A percentile compares a stretch with the other conserved stretches of the same genome.
Evolutionary conservation across 495 filamentous ascomycete genomes (phyloP).

Genomic region (Echria macrotheca): DNA sequence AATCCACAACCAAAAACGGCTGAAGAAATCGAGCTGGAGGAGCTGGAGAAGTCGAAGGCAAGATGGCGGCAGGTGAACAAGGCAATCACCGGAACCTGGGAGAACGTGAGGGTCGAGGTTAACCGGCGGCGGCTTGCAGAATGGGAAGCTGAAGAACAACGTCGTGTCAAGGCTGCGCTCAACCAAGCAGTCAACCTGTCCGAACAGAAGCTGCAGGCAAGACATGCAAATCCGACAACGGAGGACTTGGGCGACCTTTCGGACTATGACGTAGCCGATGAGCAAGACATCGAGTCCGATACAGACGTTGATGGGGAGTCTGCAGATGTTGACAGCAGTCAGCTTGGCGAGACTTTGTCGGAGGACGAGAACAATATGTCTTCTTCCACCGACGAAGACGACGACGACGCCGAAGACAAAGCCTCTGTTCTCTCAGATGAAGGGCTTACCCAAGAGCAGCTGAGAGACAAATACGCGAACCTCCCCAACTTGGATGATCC

Average conservation of each 20-base stretch:
- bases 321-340: conserved; percentile 27
- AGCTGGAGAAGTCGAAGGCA: conserved; percentile 42
- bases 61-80: conserved; percentile 63
- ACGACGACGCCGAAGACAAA: conserved; percentile 53
- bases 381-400: conserved; percentile 22
- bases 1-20: conserved; percentile 67
- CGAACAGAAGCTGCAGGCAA: conserved; percentile 50
- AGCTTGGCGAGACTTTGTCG: too few relatives aligned
- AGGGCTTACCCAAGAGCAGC: conserved; percentile 69
- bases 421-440: conserved; percentile 61
- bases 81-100: conserved; percentile 70
- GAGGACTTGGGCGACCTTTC: conserved; percentile 39
- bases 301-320: conserved; percentile 46
- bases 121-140: conserved; percentile 64
- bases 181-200: conserved; percentile 77
- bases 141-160: conserved; percentile 84
- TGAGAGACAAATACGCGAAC: conserved; percentile 71
- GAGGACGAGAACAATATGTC: conserved; percentile 72
- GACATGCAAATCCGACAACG: conserved; percentile 38
- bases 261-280: conserved; percentile 19
- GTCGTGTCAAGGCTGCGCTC: conserved; percentile 70
- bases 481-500: conserved; percentile 40
- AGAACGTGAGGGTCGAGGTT: conserved; percentile 69
- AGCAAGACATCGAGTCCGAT: conserved; percentile 40
- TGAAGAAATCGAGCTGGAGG: conserved; percentile 61